These are phyloP conservation scores for Filobasidium uniguttulatum DNA, from an alignment of 1,284 basidiomycete genomes.

Conservation along the genomic window DNA sequence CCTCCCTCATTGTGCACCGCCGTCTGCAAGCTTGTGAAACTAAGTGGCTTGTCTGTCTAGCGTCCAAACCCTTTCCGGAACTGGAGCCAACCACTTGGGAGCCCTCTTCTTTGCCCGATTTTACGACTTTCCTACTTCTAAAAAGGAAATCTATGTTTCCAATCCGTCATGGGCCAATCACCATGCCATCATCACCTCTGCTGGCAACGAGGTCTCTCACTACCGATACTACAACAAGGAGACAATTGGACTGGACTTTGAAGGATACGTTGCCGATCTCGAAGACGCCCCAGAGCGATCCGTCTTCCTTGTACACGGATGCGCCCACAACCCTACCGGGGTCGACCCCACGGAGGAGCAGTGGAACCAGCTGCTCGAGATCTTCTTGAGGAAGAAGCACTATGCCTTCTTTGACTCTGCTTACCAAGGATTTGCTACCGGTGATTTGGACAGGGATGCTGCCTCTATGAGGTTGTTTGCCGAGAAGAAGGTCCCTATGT, in stretches of 20 bases:
- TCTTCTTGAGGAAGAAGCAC: slow-evolving; percentile 62
- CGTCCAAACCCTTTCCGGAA: slow-evolving; percentile 86
- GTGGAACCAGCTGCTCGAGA: slow-evolving; percentile 64
- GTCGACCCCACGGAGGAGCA: slow-evolving; percentile 83
- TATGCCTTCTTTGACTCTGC: slow-evolving; percentile 91
- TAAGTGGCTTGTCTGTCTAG: slow-evolving; percentile 32
- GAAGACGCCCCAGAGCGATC: slow-evolving; percentile 49
- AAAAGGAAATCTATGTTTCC: slow-evolving; percentile 62
- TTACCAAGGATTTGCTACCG: slow-evolving; percentile 51
- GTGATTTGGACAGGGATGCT: slow-evolving; percentile 40
- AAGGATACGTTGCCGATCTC: slow-evolving; percentile 54
- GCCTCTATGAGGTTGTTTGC: slow-evolving; percentile 49
- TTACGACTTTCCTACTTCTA: slow-evolving; percentile 54
- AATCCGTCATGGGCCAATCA: slow-evolving; percentile 96
- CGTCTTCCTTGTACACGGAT: slow-evolving; percentile 78
- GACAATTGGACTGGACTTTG: slow-evolving; percentile 71
- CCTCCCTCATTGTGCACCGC: too few relatives aligned
- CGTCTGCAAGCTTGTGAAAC: neutral
- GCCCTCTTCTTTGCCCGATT: slow-evolving; percentile 71
- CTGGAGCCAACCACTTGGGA: slow-evolving; percentile 85
- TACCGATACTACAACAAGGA: slow-evolving; percentile 85
- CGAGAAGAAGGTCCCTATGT: slow-evolving; percentile 54
- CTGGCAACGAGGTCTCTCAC: slow-evolving; percentile 61
- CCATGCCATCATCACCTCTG: slow-evolving; percentile 72
- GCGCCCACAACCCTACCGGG: slow-evolving; percentile 89